These are phyloP conservation scores for Ochetophila trinervis DNA, from an alignment of 306 rosid genomes.

Conservation along the genomic window DNA sequence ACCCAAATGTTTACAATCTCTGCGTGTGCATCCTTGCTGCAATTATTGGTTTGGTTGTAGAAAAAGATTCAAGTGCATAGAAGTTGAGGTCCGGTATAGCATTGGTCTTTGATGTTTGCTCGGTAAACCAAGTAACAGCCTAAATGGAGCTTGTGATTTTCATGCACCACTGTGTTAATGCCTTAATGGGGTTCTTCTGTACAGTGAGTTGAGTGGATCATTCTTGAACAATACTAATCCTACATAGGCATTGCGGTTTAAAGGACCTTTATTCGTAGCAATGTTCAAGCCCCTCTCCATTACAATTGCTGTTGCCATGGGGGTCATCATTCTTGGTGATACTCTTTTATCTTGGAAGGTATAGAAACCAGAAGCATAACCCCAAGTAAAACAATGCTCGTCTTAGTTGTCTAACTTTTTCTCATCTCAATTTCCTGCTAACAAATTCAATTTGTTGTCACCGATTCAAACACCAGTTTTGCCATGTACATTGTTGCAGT, in stretches of 20 bases:
- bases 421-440: too few relatives aligned
- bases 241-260: slow-evolving; percentile 68
- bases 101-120: slow-evolving; percentile 64
- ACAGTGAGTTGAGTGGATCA: slow-evolving; percentile 80
- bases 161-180: not conserved
- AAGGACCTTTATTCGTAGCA: slow-evolving; percentile 82
- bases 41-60: slow-evolving; percentile 46
- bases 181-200: not conserved
- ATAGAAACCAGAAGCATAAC: not conserved
- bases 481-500: slow-evolving; percentile 39
- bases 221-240: slow-evolving; percentile 68
- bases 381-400: too few relatives aligned
- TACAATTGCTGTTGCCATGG: slow-evolving; percentile 74
- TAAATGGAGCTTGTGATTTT: not conserved
- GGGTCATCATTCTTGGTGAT: slow-evolving; percentile 71
- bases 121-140: slow-evolving; percentile 45
- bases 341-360: slow-evolving; percentile 86
- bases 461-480: not conserved
- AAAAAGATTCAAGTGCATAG: slow-evolving; percentile 72
- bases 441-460: not conserved
- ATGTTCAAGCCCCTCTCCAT: slow-evolving; percentile 90
- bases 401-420: too few relatives aligned
- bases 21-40: slow-evolving; percentile 52
- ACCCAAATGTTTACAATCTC: slow-evolving; percentile 71
- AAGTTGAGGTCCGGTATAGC: slow-evolving; percentile 43